These are phyloP conservation scores for Penicillium desertorum DNA, from an alignment of 495 filamentous ascomycete species.

Conservation along the genomic window DNA sequence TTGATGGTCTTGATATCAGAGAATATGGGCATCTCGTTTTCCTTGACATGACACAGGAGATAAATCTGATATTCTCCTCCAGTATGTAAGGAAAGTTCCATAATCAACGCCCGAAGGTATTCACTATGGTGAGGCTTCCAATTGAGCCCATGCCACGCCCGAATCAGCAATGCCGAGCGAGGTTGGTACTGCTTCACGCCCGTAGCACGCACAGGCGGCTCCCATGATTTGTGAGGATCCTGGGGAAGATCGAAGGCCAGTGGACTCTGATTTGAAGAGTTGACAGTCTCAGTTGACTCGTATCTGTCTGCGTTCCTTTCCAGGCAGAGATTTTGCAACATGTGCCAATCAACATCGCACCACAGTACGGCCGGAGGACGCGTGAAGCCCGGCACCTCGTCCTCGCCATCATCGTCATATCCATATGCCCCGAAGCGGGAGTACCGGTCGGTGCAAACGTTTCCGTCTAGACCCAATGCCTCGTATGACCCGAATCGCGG, in stretches of 20 bases:
- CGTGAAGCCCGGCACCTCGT: slow-evolving; percentile 21
- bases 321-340: slow-evolving; percentile 63
- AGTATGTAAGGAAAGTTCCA: slow-evolving; percentile 67
- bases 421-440: slow-evolving; percentile 55
- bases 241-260: slow-evolving; percentile 22
- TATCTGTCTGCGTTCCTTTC: slow-evolving; percentile 63
- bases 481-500: slow-evolving; percentile 50
- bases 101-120: slow-evolving; percentile 69
- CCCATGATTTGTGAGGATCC: slow-evolving; percentile 9
- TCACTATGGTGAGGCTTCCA: slow-evolving; percentile 72
- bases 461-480: slow-evolving; percentile 44
- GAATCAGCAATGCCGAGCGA: slow-evolving; percentile 69
- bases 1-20: slow-evolving; percentile 53
- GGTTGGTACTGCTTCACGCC: slow-evolving; percentile 20
- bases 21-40: slow-evolving; percentile 52
- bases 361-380: slow-evolving; percentile 51
- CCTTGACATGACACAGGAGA: slow-evolving; percentile 71
- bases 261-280: slow-evolving; percentile 15
- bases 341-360: slow-evolving; percentile 68
- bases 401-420: slow-evolving; percentile 35
- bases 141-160: slow-evolving; percentile 63
- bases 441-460: slow-evolving; percentile 56
- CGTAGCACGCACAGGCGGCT: not conserved
- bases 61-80: slow-evolving; percentile 79
- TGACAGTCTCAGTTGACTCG: slow-evolving; percentile 5